These are phyloP conservation scores for Cordyceps farinosa DNA, from an alignment of 2,329 filamentous ascomycete genomes.

Conservation along the genomic window DNA sequence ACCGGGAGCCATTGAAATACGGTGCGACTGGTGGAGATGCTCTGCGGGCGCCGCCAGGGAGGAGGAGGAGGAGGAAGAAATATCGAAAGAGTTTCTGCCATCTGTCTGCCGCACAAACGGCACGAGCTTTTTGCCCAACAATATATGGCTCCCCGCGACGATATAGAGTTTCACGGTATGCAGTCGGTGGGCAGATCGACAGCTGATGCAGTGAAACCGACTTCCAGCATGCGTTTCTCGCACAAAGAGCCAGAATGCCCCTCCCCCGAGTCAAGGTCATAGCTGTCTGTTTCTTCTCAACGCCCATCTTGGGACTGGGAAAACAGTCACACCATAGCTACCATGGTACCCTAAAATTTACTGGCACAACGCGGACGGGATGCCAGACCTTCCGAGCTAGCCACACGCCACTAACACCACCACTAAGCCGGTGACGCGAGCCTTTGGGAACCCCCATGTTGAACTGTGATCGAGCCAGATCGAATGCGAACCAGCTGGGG, in stretches of 20 bases:
- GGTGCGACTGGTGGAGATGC: neutral
- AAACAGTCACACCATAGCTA: neutral
- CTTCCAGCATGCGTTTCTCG: neutral
- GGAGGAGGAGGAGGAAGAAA: neutral
- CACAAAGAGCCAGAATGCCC: neutral
- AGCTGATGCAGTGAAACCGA: neutral
- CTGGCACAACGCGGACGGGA: conserved; percentile 10
- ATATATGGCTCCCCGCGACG: neutral
- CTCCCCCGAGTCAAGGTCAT: too few relatives aligned
- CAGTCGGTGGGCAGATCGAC: conserved; percentile 7
- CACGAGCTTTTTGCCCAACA: neutral
- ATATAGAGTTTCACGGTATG: neutral
- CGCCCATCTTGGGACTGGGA: neutral
- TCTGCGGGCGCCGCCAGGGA: neutral
- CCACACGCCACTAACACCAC: conserved; percentile 1
- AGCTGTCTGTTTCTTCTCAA: neutral
- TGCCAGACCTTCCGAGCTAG: conserved; percentile 7
- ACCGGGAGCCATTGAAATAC: neutral
- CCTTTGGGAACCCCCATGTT: conserved; percentile 5
- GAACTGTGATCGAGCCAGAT: conserved; percentile 16
- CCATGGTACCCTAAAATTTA: neutral
- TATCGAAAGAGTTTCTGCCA: neutral
- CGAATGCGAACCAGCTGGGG: conserved; percentile 10
- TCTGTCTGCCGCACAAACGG: neutral
- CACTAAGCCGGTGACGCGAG: neutral